A percentile compares a stretch with the other conserved stretches of the same genome.
Evolutionary conservation across 2,329 filamentous ascomycete species (phyloP).

Genomic region (Cladophialophora yegresii): DNA sequence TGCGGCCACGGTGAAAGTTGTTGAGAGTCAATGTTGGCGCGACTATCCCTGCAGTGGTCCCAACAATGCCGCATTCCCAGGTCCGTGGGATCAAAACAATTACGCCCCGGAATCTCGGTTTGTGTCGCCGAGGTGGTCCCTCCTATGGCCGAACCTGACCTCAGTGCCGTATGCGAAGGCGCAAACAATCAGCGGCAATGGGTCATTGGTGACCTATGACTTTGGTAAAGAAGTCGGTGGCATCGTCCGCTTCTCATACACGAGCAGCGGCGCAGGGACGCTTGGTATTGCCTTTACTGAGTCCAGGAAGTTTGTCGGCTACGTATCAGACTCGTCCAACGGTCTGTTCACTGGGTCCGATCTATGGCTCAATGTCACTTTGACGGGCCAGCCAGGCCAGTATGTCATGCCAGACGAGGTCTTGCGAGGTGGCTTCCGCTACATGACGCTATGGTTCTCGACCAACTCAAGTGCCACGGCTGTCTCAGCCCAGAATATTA

Average conservation of each 20-base stretch:
- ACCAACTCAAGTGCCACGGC: conserved; percentile 39
- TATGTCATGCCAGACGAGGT: conserved; percentile 46
- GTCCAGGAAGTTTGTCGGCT: conserved; percentile 52
- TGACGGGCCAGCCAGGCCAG: conserved; percentile 41
- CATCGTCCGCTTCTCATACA: conserved; percentile 56
- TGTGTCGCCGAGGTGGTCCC: conserved; percentile 51
- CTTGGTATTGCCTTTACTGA: conserved; percentile 54
- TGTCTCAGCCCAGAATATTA: conserved; percentile 45
- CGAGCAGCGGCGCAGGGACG: conserved; percentile 43
- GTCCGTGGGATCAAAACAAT: conserved; percentile 54
- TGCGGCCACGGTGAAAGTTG: not conserved
- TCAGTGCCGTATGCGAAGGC: conserved; percentile 41
- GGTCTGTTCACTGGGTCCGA: conserved; percentile 49
- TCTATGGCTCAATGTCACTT: conserved; percentile 44
- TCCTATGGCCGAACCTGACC: conserved; percentile 43
- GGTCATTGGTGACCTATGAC: conserved; percentile 59
- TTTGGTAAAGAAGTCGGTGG: conserved; percentile 63
- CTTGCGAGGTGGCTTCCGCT: conserved; percentile 50
- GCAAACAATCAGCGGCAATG: conserved; percentile 48
- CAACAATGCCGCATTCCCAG: conserved; percentile 54
- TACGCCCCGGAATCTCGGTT: conserved; percentile 45
- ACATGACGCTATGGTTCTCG: conserved; percentile 47
- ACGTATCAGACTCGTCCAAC: conserved; percentile 54
- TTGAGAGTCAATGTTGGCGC: conserved; percentile 53
- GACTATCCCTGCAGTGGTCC: conserved; percentile 57